Evolutionary conservation across 2,329 filamentous ascomycete species (phyloP).

Genomic region (Penicillium nordicum): DNA sequence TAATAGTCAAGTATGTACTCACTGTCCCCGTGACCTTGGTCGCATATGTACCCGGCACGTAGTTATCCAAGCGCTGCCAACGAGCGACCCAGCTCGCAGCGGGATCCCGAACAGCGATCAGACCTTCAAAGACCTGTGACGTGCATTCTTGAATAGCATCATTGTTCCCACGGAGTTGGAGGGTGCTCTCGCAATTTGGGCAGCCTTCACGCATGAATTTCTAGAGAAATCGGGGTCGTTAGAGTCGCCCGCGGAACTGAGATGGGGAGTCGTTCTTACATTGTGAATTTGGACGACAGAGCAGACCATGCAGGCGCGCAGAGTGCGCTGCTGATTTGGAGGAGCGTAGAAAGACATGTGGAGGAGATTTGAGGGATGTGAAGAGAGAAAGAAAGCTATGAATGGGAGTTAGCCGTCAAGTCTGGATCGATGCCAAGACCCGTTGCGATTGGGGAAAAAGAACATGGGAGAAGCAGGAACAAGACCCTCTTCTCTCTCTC

Average conservation of each 20-base stretch:
- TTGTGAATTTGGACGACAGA: conserved; percentile 82
- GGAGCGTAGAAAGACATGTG: conserved; percentile 63
- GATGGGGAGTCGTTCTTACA: conserved; percentile 47
- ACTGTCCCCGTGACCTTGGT: conserved; percentile 85
- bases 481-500: background rate
- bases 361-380: conserved; percentile 1
- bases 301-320: conserved; percentile 98
- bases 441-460: conserved; percentile 22
- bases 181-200: conserved; percentile 93
- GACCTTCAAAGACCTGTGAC: conserved; percentile 89
- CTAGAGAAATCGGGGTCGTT: conserved; percentile 42
- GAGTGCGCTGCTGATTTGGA: conserved; percentile 72
- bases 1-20: conserved; percentile 26
- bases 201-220: conserved; percentile 85
- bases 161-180: conserved; percentile 72
- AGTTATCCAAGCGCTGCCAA: conserved; percentile 88
- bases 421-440: conserved; percentile 35
- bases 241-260: background rate
- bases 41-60: conserved; percentile 86
- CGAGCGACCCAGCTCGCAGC: conserved; percentile 87
- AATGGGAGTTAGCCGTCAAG: conserved; percentile 16
- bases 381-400: conserved; percentile 7
- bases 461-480: conserved; percentile 22
- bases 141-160: conserved; percentile 91
- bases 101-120: conserved; percentile 84